These are phyloP conservation scores for Linum trigynum DNA, from an alignment of 345 rosid species.

Conservation along the genomic window DNA sequence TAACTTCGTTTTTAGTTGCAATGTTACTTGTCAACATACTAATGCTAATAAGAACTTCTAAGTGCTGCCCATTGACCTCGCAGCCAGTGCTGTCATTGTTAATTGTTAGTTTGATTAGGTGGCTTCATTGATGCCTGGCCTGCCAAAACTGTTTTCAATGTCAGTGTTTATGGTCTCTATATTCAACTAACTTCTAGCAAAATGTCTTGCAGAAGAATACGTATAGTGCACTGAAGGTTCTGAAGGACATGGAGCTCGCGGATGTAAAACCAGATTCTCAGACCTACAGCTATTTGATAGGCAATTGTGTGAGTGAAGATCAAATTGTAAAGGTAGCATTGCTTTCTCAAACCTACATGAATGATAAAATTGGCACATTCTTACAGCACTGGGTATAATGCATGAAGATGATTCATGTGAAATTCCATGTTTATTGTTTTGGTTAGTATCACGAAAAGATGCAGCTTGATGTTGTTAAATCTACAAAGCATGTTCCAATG, in stretches of 20 bases:
- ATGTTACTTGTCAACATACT: background rate
- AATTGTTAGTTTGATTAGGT: background rate
- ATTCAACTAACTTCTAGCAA: background rate
- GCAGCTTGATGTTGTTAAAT: conserved; percentile 30
- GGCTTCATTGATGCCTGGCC: background rate
- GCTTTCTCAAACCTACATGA: background rate
- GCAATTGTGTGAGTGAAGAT: conserved; percentile 42
- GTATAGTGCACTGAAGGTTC: conserved; percentile 36
- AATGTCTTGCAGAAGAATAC: conserved; percentile 44
- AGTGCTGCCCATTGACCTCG: background rate
- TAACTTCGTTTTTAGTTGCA: background rate
- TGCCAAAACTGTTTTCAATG: background rate
- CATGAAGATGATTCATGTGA: background rate
- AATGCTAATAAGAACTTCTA: background rate
- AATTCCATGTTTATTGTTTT: conserved; percentile 1
- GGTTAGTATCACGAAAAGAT: conserved; percentile 52
- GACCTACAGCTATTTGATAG: conserved; percentile 60
- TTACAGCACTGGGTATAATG: background rate
- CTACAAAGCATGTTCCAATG: conserved; percentile 55
- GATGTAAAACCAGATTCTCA: conserved; percentile 64
- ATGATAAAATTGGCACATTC: background rate
- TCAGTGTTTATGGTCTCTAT: background rate
- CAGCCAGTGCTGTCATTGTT: background rate
- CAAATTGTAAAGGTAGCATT: conserved; percentile 49
- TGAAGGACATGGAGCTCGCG: conserved; percentile 59